phyloP scores from a whole-genome alignment of 352 stramenopile species.

The Phytophthora hibernalis region DNA sequence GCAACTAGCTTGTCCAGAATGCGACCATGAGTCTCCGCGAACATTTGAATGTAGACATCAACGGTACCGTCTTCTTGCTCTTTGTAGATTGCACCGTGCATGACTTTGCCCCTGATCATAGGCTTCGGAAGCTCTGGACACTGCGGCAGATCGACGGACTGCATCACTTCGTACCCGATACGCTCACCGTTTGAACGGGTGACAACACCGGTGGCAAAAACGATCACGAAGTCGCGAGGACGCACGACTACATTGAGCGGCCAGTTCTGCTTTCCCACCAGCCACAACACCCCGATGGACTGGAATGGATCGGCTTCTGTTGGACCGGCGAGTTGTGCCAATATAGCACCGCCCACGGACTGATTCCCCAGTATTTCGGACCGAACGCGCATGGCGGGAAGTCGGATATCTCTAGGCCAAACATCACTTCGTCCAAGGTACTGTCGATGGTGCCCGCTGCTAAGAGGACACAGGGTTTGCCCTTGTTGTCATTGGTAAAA shows the following conservation, averaged over 20 bases:
- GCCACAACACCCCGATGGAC: slow-evolving; percentile 37
- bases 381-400: slow-evolving; percentile 22
- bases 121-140: slow-evolving; percentile 25
- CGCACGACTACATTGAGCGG: slow-evolving; percentile 21
- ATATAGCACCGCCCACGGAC: slow-evolving; percentile 15
- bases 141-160: slow-evolving; percentile 45
- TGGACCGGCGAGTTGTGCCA: slow-evolving; percentile 31
- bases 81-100: slow-evolving; percentile 11
- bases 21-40: slow-evolving; percentile 8
- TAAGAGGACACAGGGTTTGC: slow-evolving; percentile 21
- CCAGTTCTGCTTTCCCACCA: slow-evolving; percentile 10
- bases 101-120: slow-evolving; percentile 4
- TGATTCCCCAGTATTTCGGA: slow-evolving; percentile 6
- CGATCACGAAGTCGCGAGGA: slow-evolving; percentile 35
- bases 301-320: slow-evolving; percentile 35
- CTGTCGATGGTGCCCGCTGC: slow-evolving; percentile 13
- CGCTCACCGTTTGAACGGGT: slow-evolving; percentile 27
- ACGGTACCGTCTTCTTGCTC: slow-evolving; percentile 3
- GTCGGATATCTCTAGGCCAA: slow-evolving; percentile 12
- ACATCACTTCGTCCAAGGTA: slow-evolving; percentile 20
- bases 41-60: slow-evolving; percentile 22
- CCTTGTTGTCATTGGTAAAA: slow-evolving; percentile 6
- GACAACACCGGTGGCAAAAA: slow-evolving; percentile 30
- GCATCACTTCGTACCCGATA: slow-evolving; percentile 47
- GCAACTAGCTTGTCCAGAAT: slow-evolving; percentile 13